Base-by-base conservation (phyloP, 495 filamentous ascomycete genomes). In the Hypoxylon fragiforme region DNA sequence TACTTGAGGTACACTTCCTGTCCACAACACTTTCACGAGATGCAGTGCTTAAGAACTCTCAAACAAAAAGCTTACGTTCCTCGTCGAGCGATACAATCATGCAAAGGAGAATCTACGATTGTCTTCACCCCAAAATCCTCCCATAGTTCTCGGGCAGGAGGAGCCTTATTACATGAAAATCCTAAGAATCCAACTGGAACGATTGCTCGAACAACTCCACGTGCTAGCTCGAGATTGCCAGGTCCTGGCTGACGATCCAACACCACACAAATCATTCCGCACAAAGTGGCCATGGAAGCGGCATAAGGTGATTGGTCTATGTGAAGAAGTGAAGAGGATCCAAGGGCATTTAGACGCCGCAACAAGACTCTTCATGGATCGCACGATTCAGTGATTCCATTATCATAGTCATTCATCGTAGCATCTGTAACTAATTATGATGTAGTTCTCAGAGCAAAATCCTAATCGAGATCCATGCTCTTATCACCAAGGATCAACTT, bases 81-180 rank as follows among this genome's bases (percentile, higher is more conserved):
- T 42, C 3, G 21, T 42, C 20, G 39, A 7, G 20, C 5, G 39
- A 24, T 42, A 42, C 20, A 18, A 28, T 22, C 20, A 42, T 15
- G n/a, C n/a, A 14, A 42, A 42, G 21, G 15, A 15, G 39, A 42
- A 5, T 7, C 39, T 42, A 3, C 5, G 39, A 20, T 14, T 42
- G 28, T 42, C 28, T n/a, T 24, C 20, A 2, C 39, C 39, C 15
- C 3, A 26, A 3, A 22, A 13, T 22, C 3, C 39, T 5, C 20
- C 20, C 11, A 3, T 42, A n/a, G n/a, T 28, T n/a, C n/a, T 42
- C 15, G 21, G 20, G 7, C 21, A 42, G 3, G 39, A 42, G 12
- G 39, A 42, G 39, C 39, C 39, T 2, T 42, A 42, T 13, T 42
- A 42, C 14, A 42, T 42, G 39, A 42, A 26, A 14, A 28, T 42